Base-by-base conservation (phyloP, 306 rosid genomes). In the Quercus cerris region DNA sequence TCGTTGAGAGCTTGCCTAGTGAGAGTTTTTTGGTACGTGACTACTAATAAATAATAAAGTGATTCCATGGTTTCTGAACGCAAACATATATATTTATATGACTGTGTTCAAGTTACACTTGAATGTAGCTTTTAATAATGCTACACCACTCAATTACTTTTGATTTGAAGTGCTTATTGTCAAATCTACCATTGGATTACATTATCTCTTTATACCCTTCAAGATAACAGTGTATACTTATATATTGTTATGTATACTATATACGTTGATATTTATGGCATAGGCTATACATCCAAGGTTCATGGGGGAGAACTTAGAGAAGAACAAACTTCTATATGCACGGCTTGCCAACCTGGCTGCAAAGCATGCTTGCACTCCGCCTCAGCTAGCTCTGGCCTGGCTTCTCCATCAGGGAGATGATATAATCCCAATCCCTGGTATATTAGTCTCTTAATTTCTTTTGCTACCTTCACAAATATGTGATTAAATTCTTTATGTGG, bases 401-500 rank as follows among this genome's bases (percentile, higher is more conserved):
- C 84, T 90, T 84, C 87, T 92, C 10, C 90, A 90, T 79, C 97
- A 87, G 81, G 91, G 88, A 76, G 86, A 82, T 61, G 88, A 88
- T 71, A 84, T 90, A 82, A 38, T 92, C 83, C 91, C 97, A 56
- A 88, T 92, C 68, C 97, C 94, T 22, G 97, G 93, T 92, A 87
- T 73, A 38, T 55, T 69, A 73, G 72, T 31, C 73, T 14, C 46
- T 38, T 6, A 56, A 30, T 73, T 22, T 41, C 44, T 41, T 61
- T 20, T 74, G 78, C 2, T 25, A 28, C 31, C 11, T 44, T 72
- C 58, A 67, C 64, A 56, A 18, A 63, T 73, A 54, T 46, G 15
- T 52, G 79, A 75, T 70, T 23, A 58, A 75, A 52, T 49, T 66
- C 25, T 15, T 44, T 56, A 44, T 57, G 9, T 28, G 22, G 68